phyloP scores from a whole-genome alignment of 345 rosid species.

The Rubroshorea leprosula region DNA sequence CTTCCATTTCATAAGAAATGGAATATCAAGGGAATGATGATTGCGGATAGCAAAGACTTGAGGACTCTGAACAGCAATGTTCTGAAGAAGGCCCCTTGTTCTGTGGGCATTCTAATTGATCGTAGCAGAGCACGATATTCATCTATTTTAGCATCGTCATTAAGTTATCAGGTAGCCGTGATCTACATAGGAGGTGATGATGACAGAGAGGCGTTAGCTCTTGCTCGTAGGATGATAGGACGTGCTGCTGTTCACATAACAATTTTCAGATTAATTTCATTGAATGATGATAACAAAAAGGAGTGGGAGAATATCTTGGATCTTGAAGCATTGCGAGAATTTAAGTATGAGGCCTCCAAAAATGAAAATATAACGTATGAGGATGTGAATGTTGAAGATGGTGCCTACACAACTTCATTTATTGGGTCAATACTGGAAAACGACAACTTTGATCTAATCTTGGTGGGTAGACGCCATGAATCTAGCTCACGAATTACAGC shows the following conservation, averaged over 20 bases:
- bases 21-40: conserved; percentile 27
- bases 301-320: background rate
- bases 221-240: conserved; percentile 51
- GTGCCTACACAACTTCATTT: background rate
- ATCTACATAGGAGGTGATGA: conserved; percentile 53
- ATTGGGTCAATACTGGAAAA: background rate
- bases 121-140: conserved; percentile 25
- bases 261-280: conserved; percentile 39
- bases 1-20: conserved; percentile 48
- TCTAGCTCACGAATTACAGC: background rate
- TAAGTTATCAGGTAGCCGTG: conserved; percentile 21
- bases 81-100: conserved; percentile 41
- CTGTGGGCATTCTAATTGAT: conserved; percentile 53
- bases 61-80: conserved; percentile 43
- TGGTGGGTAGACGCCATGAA: background rate
- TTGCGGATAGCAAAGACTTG: conserved; percentile 27
- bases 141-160: background rate
- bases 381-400: background rate
- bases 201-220: conserved; percentile 66
- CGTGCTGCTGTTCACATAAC: conserved; percentile 28
- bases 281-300: conserved; percentile 4
- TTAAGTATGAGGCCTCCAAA: background rate
- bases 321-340: background rate
- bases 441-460: background rate
- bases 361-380: background rate